Evolutionary conservation across 768 basidiomycete species (phyloP).

Genomic region (Cyathus striatus): DNA sequence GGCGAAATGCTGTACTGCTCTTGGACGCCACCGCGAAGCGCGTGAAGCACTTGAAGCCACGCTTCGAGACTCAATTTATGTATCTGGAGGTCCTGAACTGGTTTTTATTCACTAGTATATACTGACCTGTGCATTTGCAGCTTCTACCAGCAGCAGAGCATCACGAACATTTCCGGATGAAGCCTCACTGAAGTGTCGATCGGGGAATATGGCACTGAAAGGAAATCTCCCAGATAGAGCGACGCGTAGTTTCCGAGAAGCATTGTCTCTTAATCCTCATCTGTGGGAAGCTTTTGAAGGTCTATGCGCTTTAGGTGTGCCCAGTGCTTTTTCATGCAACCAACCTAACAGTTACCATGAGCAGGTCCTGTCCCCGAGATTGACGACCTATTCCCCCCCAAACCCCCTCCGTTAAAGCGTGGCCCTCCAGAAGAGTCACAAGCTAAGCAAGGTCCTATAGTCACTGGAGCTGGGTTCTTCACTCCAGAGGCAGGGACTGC

Average conservation of each 20-base stretch:
- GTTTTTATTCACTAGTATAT: conserved; percentile 9
- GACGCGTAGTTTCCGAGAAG: conserved; percentile 62
- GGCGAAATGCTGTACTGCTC: conserved; percentile 63
- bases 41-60: conserved; percentile 65
- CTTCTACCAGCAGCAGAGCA: conserved; percentile 47
- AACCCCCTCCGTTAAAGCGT: conserved; percentile 51
- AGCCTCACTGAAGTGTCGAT: conserved; percentile 69
- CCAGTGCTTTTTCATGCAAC: conserved; percentile 14
- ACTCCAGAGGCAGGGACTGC: conserved; percentile 62
- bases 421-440: conserved; percentile 46
- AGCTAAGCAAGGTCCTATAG: conserved; percentile 40
- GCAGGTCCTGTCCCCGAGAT: conserved; percentile 67
- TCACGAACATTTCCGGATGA: conserved; percentile 65
- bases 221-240: conserved; percentile 77
- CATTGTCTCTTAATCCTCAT: conserved; percentile 69
- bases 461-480: conserved; percentile 72
- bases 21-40: conserved; percentile 77
- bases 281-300: conserved; percentile 94
- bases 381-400: conserved; percentile 68
- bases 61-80: conserved; percentile 44
- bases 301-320: conserved; percentile 75
- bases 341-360: conserved; percentile 11
- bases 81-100: conserved; percentile 48
- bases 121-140: conserved; percentile 25
- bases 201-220: conserved; percentile 72